These are phyloP conservation scores for Saccharomycopsis sp. DNA, from an alignment of 805 yeast species.

Conservation along the genomic window DNA sequence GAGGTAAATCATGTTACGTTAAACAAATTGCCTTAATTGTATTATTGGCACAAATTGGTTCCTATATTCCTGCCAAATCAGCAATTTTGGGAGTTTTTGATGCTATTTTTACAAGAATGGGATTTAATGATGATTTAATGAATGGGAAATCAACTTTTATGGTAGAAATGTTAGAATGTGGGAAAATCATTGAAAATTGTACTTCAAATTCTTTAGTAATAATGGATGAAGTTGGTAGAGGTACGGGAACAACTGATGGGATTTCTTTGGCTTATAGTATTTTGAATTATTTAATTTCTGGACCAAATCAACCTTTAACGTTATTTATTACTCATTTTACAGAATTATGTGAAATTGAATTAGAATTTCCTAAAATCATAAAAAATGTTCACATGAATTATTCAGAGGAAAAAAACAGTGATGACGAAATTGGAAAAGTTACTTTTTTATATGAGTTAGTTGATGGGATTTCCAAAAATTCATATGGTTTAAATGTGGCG, in stretches of 20 bases:
- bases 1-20: constrained; percentile 74
- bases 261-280: constrained; percentile 71
- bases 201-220: constrained; percentile 48
- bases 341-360: constrained; percentile 42
- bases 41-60: constrained; percentile 70
- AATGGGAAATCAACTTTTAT: constrained; percentile 76
- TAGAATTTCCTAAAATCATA: constrained; percentile 30
- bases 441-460: constrained; percentile 43
- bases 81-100: constrained; percentile 62
- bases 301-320: constrained; percentile 29
- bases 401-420: constrained; percentile 28
- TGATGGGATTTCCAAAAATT: constrained; percentile 43
- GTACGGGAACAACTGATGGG: constrained; percentile 77
- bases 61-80: constrained; percentile 56
- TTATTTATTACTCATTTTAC: constrained; percentile 85
- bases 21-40: constrained; percentile 62
- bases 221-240: constrained; percentile 59
- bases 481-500: constrained; percentile 84
- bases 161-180: constrained; percentile 64
- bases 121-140: constrained; percentile 71
- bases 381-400: constrained; percentile 68
- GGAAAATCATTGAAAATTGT: constrained; percentile 41
- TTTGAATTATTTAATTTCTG: constrained; percentile 41
- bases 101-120: constrained; percentile 52
- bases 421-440: constrained; percentile 29